phyloP scores from a whole-genome alignment of 208 protist species.

The Leishmania mexicana region DNA sequence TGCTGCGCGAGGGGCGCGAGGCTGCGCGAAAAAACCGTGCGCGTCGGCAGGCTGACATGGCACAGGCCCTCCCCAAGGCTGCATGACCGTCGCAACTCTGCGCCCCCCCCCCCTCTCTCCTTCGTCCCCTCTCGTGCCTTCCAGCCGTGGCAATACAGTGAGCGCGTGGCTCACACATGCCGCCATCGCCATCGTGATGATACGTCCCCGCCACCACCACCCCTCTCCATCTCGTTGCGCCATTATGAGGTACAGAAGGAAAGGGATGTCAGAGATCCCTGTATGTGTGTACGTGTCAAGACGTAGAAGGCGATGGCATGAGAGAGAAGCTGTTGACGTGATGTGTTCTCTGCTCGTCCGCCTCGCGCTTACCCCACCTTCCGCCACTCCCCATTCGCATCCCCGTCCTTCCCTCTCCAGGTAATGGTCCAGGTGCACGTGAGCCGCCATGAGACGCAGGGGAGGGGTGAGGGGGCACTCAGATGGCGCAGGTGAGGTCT shows the following conservation, averaged over 20 bases:
- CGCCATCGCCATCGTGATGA: neutral
- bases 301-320: neutral
- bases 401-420: neutral
- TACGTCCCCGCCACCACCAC: neutral
- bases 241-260: neutral
- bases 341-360: neutral
- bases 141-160: neutral
- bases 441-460: neutral
- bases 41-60: constrained; percentile 9
- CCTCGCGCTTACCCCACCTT: neutral
- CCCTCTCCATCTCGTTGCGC: neutral
- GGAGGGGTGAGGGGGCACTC: neutral
- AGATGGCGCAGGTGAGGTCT: neutral
- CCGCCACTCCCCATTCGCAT: neutral
- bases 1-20: constrained; percentile 24
- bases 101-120: neutral
- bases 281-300: neutral
- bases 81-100: neutral
- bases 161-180: neutral
- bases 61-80: neutral
- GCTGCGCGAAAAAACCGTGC: constrained; percentile 11
- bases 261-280: neutral
- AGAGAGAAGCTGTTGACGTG: neutral
- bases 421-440: neutral
- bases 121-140: neutral